Percentiles rank a stretch among this genome's conserved stretches.
phyloP scores from a whole-genome alignment of 441 rosid species.

The Biscutella auriculata region DNA sequence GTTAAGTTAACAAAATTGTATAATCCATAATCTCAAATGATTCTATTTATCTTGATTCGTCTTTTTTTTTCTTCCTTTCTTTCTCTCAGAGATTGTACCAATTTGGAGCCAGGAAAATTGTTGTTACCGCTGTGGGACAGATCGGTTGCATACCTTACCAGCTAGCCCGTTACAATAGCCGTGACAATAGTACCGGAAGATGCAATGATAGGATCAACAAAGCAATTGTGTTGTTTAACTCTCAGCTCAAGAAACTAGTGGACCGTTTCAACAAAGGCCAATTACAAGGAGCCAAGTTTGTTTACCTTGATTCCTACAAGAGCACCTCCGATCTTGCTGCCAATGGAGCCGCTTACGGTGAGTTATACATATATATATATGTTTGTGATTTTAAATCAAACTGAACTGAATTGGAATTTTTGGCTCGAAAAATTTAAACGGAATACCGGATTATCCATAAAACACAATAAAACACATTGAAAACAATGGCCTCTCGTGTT shows the following conservation, averaged over 20 bases:
- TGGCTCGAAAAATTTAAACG: no score
- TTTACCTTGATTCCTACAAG: slow-evolving; percentile 53
- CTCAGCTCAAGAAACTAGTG: slow-evolving; percentile 45
- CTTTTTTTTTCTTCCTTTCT: background rate
- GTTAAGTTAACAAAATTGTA: no score
- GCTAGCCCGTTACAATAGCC: slow-evolving; percentile 52
- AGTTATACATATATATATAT: no score
- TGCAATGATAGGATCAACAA: slow-evolving; percentile 70
- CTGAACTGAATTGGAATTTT: no score
- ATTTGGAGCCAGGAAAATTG: slow-evolving; percentile 69
- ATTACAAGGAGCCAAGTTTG: slow-evolving; percentile 62
- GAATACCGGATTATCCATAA: background rate
- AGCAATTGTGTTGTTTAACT: slow-evolving; percentile 52
- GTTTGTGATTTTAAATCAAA: no score
- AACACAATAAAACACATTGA: no score
- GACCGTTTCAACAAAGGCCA: slow-evolving; percentile 49
- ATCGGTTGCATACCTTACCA: slow-evolving; percentile 90
- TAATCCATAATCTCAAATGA: background rate
- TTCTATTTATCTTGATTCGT: background rate
- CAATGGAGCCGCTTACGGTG: slow-evolving; percentile 43
- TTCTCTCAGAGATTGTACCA: slow-evolving; percentile 39
- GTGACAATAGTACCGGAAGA: slow-evolving; percentile 47
- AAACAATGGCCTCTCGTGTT: no score
- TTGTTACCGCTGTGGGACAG: slow-evolving; percentile 63
- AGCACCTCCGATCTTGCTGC: slow-evolving; percentile 43